Percentiles rank a stretch among this genome's conserved stretches.
Evolutionary conservation across 1,284 basidiomycete species (phyloP).

Genomic region (Cutaneotrichosporon sp.): DNA sequence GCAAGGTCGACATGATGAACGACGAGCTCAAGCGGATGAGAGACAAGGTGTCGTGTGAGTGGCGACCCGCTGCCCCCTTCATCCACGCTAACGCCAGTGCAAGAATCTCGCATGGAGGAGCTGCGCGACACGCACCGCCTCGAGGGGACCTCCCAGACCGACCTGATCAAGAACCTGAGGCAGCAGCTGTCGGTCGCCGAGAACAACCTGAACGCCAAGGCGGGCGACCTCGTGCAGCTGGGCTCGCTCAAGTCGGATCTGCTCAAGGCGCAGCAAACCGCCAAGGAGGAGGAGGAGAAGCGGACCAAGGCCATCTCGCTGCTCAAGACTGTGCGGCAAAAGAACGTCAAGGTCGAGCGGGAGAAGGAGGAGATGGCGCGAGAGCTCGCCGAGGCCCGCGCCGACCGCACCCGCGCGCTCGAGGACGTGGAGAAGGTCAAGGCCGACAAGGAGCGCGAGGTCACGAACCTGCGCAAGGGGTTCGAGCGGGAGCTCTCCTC

Average conservation of each 20-base stretch:
- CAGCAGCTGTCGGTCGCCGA: slow-evolving; percentile 70
- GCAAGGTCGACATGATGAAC: slow-evolving; percentile 66
- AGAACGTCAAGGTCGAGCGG: slow-evolving; percentile 87
- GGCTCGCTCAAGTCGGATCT: slow-evolving; percentile 64
- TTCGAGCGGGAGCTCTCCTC: slow-evolving; percentile 73
- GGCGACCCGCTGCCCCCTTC: too few species aligned
- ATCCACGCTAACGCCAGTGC: slow-evolving; percentile 59
- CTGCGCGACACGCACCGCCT: slow-evolving; percentile 76
- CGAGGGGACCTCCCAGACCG: slow-evolving; percentile 72
- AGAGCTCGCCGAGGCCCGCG: slow-evolving; percentile 65
- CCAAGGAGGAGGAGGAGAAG: slow-evolving; percentile 94
- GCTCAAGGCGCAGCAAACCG: slow-evolving; percentile 62
- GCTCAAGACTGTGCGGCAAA: slow-evolving; percentile 87
- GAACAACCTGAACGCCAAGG: slow-evolving; percentile 56
- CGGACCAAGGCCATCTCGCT: slow-evolving; percentile 86
- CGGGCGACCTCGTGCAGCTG: slow-evolving; percentile 60
- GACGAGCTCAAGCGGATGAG: slow-evolving; percentile 70
- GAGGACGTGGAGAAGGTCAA: slow-evolving; percentile 54
- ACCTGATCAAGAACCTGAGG: slow-evolving; percentile 69
- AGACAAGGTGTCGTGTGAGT: slow-evolving; percentile 59
- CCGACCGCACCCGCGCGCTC: slow-evolving; percentile 59
- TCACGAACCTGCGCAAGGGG: slow-evolving; percentile 65
- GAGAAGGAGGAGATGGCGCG: slow-evolving; percentile 72
- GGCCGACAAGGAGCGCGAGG: slow-evolving; percentile 69
- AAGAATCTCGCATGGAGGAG: slow-evolving; percentile 80